Conservation (phyloP, 2,329 filamentous ascomycete species). For the Teratosphaeria viscida region DNA sequence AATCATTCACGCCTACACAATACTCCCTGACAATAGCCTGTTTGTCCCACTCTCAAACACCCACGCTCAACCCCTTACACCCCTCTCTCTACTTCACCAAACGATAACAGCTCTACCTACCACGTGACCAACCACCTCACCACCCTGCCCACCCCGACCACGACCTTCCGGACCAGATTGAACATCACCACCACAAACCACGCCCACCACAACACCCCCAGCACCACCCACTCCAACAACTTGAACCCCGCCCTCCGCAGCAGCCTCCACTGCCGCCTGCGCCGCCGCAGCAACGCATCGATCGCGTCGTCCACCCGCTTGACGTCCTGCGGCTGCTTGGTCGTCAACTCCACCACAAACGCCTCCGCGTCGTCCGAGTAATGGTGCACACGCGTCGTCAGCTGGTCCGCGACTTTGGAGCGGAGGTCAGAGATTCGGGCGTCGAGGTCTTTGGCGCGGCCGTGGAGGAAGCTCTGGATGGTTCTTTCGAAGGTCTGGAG, state of each 20-base stretch:
- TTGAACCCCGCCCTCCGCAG: slow-evolving; percentile 68
- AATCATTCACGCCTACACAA: no score
- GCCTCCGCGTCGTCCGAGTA: slow-evolving; percentile 72
- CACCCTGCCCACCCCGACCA: slow-evolving; percentile 48
- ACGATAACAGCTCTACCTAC: slow-evolving; percentile 21
- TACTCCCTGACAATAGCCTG: no score
- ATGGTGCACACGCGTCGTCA: slow-evolving; percentile 52
- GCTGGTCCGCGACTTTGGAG: slow-evolving; percentile 36
- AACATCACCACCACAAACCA: slow-evolving; percentile 80
- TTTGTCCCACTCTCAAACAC: no score
- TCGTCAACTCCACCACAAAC: slow-evolving; percentile 64
- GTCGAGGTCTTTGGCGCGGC: slow-evolving; percentile 35
- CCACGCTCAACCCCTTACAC: no score
- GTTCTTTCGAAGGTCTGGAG: slow-evolving; percentile 32
- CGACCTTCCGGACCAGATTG: slow-evolving; percentile 53
- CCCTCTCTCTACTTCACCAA: no score
- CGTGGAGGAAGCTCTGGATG: slow-evolving; percentile 42
- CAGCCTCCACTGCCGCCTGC: slow-evolving; percentile 65
- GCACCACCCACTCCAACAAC: slow-evolving; percentile 73
- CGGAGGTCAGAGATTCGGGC: slow-evolving; percentile 34
- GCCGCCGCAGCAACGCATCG: slow-evolving; percentile 55
- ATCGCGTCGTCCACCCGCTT: slow-evolving; percentile 74
- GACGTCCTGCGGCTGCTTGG: slow-evolving; percentile 65
- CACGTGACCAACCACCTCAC: slow-evolving; percentile 81
- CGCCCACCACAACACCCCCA: slow-evolving; percentile 87